phyloP scores from a whole-genome alignment of 1,139 yeast species.

The Diutina catenulata region DNA sequence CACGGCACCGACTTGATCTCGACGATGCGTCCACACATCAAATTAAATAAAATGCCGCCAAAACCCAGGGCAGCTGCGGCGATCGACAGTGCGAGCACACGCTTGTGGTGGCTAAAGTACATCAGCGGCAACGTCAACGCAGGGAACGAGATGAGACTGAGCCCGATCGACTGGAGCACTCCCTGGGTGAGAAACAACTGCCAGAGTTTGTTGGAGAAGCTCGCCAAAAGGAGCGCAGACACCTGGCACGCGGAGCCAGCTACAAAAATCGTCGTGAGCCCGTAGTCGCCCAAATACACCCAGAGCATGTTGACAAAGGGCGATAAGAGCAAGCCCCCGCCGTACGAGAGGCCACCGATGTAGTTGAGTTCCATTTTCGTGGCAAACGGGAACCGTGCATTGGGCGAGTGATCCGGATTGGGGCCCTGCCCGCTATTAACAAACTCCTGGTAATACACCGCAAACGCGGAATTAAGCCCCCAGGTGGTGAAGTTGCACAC shows the following conservation, averaged over 20 bases:
- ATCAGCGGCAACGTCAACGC: conserved; percentile 18
- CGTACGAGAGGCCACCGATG: conserved; percentile 32
- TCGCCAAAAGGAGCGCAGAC: conserved; percentile 40
- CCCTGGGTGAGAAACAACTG: conserved; percentile 43
- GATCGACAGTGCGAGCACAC: conserved; percentile 33
- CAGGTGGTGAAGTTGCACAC: conserved; percentile 33
- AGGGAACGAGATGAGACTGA: conserved; percentile 21
- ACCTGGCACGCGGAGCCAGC: conserved; percentile 37
- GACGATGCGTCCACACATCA: conserved; percentile 25
- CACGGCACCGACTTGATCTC: conserved; percentile 18
- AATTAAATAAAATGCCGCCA: conserved; percentile 43
- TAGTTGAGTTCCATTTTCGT: conserved; percentile 27
- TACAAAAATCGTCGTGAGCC: conserved; percentile 24
- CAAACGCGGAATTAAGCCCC: conserved; percentile 45
- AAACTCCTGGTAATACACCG: conserved; percentile 37
- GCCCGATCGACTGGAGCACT: conserved; percentile 34
- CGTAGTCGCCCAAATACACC: conserved; percentile 22
- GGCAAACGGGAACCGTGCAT: conserved; percentile 32
- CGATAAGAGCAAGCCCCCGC: conserved; percentile 20
- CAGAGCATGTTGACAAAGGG: conserved; percentile 28
- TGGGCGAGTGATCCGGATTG: no score
- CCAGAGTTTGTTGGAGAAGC: conserved; percentile 38
- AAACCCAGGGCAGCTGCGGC: conserved; percentile 50
- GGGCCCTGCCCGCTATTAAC: conserved; percentile 19
- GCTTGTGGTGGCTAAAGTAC: conserved; percentile 11